phyloP scores from a whole-genome alignment of 2,329 filamentous ascomycete species.

The Berkeleyomyces rouxiae region DNA sequence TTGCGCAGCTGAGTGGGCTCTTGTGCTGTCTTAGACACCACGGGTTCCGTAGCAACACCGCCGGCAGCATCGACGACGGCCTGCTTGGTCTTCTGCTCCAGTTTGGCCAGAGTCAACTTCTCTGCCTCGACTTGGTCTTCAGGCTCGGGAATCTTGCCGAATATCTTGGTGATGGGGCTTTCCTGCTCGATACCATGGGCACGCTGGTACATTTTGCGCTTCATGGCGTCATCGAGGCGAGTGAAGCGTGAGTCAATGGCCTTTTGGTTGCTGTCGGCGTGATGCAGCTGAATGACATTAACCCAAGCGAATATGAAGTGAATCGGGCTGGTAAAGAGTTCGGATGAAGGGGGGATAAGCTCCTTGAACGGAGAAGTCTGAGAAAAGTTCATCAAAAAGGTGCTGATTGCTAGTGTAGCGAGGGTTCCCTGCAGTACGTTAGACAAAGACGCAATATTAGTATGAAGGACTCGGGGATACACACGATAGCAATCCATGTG shows the following conservation, averaged over 20 bases:
- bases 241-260: conserved; percentile 55
- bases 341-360: conserved; percentile 54
- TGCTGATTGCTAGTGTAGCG: conserved; percentile 49
- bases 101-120: conserved; percentile 16
- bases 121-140: conserved; percentile 23
- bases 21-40: background rate
- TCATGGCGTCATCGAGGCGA: conserved; percentile 70
- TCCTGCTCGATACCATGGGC: conserved; percentile 63
- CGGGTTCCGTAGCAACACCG: background rate
- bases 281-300: conserved; percentile 61
- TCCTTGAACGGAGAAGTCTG: conserved; percentile 63
- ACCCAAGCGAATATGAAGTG: conserved; percentile 46
- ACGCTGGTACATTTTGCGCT: conserved; percentile 70
- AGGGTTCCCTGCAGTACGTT: conserved; percentile 40
- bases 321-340: conserved; percentile 54
- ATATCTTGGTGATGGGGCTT: conserved; percentile 34
- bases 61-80: conserved; percentile 11
- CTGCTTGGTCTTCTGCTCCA: conserved; percentile 10
- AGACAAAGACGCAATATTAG: background rate
- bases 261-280: conserved; percentile 50
- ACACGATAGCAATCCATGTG: conserved; percentile 66
- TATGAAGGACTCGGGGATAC: conserved; percentile 16
- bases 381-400: conserved; percentile 65
- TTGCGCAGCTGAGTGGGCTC: conserved; percentile 4
- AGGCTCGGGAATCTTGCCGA: conserved; percentile 23